Conservation (phyloP, 1,139 yeast genomes). For the Pichia kudriavzevii region DNA sequence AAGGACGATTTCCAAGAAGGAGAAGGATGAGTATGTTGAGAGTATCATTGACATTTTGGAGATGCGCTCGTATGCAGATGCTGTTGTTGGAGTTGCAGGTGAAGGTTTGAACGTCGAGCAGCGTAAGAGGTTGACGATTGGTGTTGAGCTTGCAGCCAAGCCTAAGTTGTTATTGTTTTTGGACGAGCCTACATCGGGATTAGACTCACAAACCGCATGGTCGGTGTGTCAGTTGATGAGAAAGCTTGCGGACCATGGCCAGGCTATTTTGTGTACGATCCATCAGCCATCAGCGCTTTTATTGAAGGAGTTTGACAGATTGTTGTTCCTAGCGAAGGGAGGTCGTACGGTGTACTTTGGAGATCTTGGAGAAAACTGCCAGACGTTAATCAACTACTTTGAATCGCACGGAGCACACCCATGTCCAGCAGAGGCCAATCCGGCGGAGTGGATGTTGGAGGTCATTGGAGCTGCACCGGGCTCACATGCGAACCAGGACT, state of each 20-base stretch:
- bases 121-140: slow-evolving; percentile 59
- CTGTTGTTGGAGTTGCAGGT: slow-evolving; percentile 51
- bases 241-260: slow-evolving; percentile 47
- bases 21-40: slow-evolving; percentile 52
- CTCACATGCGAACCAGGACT: slow-evolving; percentile 39
- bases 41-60: slow-evolving; percentile 49
- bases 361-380: slow-evolving; percentile 50
- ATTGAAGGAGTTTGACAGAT: slow-evolving; percentile 46
- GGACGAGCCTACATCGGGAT: slow-evolving; percentile 55
- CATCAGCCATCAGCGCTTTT: slow-evolving; percentile 56
- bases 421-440: slow-evolving; percentile 47
- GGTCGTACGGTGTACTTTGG: slow-evolving; percentile 66
- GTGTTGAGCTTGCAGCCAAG: slow-evolving; percentile 52
- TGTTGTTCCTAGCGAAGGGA: slow-evolving; percentile 43
- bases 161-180: slow-evolving; percentile 45
- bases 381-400: slow-evolving; percentile 45
- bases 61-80: slow-evolving; percentile 57
- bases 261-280: slow-evolving; percentile 49
- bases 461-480: slow-evolving; percentile 62
- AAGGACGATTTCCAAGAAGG: slow-evolving; percentile 37
- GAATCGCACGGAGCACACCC: slow-evolving; percentile 39
- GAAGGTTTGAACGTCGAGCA: slow-evolving; percentile 61
- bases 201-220: slow-evolving; percentile 56
- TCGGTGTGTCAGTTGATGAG: slow-evolving; percentile 45
- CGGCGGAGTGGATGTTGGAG: slow-evolving; percentile 62